Percentiles rank a stretch among this genome's conserved stretches.
Evolutionary conservation across 2,329 filamentous ascomycete species (phyloP).

Genomic region (Elsinoe australis): DNA sequence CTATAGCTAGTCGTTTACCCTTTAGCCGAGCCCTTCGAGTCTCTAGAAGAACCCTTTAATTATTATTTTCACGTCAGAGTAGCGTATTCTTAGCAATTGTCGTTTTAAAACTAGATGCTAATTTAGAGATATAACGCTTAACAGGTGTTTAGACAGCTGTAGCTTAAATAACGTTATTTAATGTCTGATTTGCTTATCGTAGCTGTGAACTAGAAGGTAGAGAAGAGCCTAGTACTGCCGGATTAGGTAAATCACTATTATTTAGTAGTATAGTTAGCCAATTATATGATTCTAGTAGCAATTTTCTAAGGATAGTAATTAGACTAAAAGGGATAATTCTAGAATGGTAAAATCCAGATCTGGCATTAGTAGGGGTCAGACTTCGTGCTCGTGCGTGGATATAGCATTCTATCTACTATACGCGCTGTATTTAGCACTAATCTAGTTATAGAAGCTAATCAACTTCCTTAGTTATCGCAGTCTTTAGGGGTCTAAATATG

Average conservation of each 20-base stretch:
- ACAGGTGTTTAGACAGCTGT: background rate
- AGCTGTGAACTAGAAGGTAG: background rate
- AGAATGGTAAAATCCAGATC: background rate
- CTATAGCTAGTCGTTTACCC: background rate
- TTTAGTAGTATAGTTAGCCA: background rate
- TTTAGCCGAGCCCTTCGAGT: background rate
- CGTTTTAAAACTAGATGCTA: background rate
- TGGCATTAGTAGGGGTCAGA: background rate
- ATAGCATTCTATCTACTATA: slow-evolving; percentile 7
- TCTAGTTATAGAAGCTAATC: background rate
- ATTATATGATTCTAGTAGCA: background rate
- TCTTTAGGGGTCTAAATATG: slow-evolving; percentile 7
- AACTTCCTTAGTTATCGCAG: background rate
- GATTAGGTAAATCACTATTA: no score
- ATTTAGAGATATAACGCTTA: background rate
- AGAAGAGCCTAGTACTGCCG: background rate
- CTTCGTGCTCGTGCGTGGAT: no score
- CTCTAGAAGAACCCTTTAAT: background rate
- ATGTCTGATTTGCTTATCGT: background rate
- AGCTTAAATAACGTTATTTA: background rate
- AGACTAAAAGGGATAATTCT: background rate
- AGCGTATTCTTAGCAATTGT: slow-evolving; percentile 2
- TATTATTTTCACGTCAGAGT: background rate
- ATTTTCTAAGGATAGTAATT: background rate
- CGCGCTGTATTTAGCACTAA: background rate